Evolutionary conservation across 2,329 filamentous ascomycete species (phyloP), one percentile per base, ranked within the genome.

Genomic region (Aspergillus caelatus): DNA sequence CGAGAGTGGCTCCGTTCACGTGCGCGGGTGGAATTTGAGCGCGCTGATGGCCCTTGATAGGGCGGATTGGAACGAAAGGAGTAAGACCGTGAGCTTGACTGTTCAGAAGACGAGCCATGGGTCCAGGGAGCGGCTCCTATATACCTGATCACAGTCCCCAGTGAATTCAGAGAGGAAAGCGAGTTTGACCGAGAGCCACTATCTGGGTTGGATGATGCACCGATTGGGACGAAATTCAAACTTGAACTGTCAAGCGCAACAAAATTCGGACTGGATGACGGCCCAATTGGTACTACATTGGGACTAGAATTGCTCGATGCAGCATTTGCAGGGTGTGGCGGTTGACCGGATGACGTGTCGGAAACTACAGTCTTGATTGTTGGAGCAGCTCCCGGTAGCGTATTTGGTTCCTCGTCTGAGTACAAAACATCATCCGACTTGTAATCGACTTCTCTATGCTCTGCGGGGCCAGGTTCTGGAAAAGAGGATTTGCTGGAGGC

Each of bases 11-110:
- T 74, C 7, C 68, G 68, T 19, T 65, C 63, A 19, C 67, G 68
- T 26, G 71, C 72, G 3, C 69, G 72, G 7, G 74, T 73, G 1
- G 77, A 78, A 21, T 67, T 70, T 10, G 78, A 79, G 32, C 72
- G 74, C 46, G 76, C 74, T 3, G 76, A 75, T n/a, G 71, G 69
- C 57, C 69, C 75, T 61, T 64, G 74, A 61, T 70, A 71, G 3
- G 78, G 78, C 3, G 79, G 79, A 58, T 76, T 81, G 2, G 80
- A 81, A 26, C 72, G 74, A 54, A 79, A 75, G 11, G 77, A 80
- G 16, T 73, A 72, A 36, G 77, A 74, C 46, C 73, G 74, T 45
- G 72, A 78, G 62, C 70, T 74, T 32, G 70, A 69, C 43, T 68
- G 73, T 53, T 76, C 77, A 3, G 74, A 74, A 36, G 74, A 75